Base-by-base conservation (phyloP, 2,329 filamentous ascomycete genomes). In the Colletotrichum tropicicola region DNA sequence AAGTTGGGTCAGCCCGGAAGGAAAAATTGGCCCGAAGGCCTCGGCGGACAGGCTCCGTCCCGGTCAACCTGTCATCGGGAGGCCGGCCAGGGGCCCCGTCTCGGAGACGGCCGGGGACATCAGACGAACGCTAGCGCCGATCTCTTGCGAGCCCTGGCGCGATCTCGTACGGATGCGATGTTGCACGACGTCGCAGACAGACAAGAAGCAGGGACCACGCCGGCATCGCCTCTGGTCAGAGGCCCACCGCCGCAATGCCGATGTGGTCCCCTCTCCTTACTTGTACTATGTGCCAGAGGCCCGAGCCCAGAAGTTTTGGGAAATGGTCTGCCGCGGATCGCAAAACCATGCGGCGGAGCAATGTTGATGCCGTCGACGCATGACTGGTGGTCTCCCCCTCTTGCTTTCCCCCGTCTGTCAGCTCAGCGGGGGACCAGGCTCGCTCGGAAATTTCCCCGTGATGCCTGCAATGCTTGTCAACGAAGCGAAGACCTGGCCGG, bases 61-160 rank as follows among this genome's bases (percentile, higher is more conserved):
- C 48, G 68, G 66, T 43, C 25, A 9, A 58, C 25, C 47, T 59
- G 53, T 53, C 48, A 59, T 47, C 64, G 59, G 64, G 17, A 53
- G 27, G 39, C 63, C 59, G 48, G 32, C 41, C 48, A 63, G 35
- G 64, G 43, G 41, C 27, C 59, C 53, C 43, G 59, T 59, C 47
- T 49, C 59, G 35, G 53, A 48, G 47, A 64, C 39, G 59, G 41
- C 59, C 48, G 53, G 53, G 27, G 19, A 56, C 43, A 61, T 47
- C 61, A 67, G 60, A 65, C 55, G 60, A 67, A 65, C 61, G 51
- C 45, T 56, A 47, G 61, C 37, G 61, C 28, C 61, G 61, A 67
- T 65, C 60, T 48, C 32, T 51, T 28, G 32, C 45, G 47, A 59
- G 30, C 45, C 45, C 27, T 53, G 10, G 45, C n/a, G 59, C 52